A percentile compares a stretch with the other conserved stretches of the same genome.
Conservation (phyloP, 805 yeast genomes). For the Torulaspora delbrueckii region DNA sequence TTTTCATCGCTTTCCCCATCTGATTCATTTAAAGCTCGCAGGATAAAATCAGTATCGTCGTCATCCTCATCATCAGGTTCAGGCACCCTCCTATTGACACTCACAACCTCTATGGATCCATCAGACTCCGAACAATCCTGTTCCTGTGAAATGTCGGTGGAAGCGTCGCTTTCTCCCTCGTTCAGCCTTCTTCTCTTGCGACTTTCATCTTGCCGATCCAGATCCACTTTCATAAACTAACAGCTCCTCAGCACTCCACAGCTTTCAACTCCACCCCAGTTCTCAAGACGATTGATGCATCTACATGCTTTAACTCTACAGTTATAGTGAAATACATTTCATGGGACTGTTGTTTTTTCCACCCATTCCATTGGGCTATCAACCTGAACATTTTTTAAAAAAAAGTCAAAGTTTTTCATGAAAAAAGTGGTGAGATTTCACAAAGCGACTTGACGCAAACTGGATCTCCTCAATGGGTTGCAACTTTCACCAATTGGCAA, state of each 20-base stretch:
- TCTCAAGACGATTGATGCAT: no score
- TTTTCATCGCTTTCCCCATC: slow-evolving; percentile 10
- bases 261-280: no score
- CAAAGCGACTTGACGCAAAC: neutral
- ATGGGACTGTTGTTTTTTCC: neutral
- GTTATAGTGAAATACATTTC: neutral
- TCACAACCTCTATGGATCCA: slow-evolving; percentile 21
- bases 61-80: slow-evolving; percentile 1
- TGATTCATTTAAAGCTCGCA: slow-evolving; percentile 11
- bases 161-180: slow-evolving; percentile 3
- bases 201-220: slow-evolving; percentile 6
- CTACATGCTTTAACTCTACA: no score
- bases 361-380: neutral
- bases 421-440: neutral
- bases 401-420: neutral
- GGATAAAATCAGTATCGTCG: slow-evolving; percentile 14
- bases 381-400: neutral
- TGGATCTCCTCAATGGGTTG: neutral
- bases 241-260: neutral
- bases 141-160: neutral
- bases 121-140: slow-evolving; percentile 8
- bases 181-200: slow-evolving; percentile 9
- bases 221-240: neutral
- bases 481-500: neutral
- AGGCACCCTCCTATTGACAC: slow-evolving; percentile 7